A percentile compares a stretch with the other conserved stretches of the same genome.
These are phyloP conservation scores for Pontederia crassipes DNA, from an alignment of 176 grass and related monocot genomes.

Conservation along the genomic window DNA sequence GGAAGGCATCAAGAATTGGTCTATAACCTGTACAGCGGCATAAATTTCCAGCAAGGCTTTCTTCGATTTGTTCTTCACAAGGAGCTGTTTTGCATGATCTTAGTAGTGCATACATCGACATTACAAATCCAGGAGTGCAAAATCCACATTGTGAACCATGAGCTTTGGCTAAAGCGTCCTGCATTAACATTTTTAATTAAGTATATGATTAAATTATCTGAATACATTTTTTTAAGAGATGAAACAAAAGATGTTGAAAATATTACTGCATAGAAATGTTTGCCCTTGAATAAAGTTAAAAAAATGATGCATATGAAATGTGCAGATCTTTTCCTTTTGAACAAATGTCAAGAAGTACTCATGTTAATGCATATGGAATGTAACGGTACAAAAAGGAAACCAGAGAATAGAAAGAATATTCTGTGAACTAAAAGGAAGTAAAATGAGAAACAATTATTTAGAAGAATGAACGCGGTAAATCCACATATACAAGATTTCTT, in stretches of 20 bases:
- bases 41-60: slow-evolving; percentile 84
- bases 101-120: slow-evolving; percentile 94
- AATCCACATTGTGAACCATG: slow-evolving; percentile 99
- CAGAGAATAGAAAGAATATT: too few species aligned
- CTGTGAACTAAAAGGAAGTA: too few species aligned
- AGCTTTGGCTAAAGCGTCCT: slow-evolving; percentile 71
- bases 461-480: too few species aligned
- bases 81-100: slow-evolving; percentile 72
- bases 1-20: slow-evolving; percentile 93
- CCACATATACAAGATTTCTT: too few species aligned
- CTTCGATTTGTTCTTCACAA: slow-evolving; percentile 86
- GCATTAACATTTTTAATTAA: slow-evolving; percentile 24
- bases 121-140: slow-evolving; percentile 96
- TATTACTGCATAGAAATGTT: not conserved
- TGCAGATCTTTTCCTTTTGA: too few species aligned
- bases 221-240: not conserved
- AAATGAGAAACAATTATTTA: too few species aligned
- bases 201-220: not conserved
- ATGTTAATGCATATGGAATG: too few species aligned
- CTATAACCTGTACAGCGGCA: slow-evolving; percentile 96
- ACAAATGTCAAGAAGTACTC: too few species aligned
- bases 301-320: too few species aligned
- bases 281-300: too few species aligned
- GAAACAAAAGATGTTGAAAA: not conserved
- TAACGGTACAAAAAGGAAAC: too few species aligned